These are phyloP conservation scores for Pseudozyma thailandica DNA, from an alignment of 1,284 basidiomycete genomes.

Conservation along the genomic window DNA sequence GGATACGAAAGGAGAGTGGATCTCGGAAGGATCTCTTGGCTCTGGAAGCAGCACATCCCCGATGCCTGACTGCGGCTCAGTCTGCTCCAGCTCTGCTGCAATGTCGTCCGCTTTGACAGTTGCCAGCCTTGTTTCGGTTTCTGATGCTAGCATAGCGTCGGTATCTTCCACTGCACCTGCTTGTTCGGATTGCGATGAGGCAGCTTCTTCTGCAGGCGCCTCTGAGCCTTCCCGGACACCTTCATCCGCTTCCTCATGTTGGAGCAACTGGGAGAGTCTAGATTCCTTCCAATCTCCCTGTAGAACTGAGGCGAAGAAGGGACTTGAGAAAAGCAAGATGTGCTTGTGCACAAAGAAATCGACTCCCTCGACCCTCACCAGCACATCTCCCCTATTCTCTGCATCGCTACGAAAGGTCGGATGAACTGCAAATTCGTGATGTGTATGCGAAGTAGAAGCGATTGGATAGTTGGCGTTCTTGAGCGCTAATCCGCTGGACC, in stretches of 20 bases:
- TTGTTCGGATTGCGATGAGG: too few relatives aligned
- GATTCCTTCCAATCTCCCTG: constrained; percentile 50
- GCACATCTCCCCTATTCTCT: constrained; percentile 45
- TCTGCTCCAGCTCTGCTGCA: not conserved
- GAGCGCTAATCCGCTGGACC: constrained; percentile 5
- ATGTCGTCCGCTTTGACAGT: not conserved
- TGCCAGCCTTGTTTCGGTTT: not conserved
- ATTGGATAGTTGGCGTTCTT: not conserved
- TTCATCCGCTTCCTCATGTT: not conserved
- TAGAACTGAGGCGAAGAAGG: constrained; percentile 50
- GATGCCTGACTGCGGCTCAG: not conserved
- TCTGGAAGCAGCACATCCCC: not conserved
- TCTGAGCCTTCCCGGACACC: too few relatives aligned
- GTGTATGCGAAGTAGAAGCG: not conserved
- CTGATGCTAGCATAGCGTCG: not conserved
- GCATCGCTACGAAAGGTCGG: constrained; percentile 41
- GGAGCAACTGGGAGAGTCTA: constrained; percentile 12
- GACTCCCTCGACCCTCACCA: constrained; percentile 42
- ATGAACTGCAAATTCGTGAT: constrained; percentile 27
- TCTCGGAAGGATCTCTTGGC: not conserved
- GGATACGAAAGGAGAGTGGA: not conserved
- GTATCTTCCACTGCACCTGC: not conserved
- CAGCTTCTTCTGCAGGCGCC: too few relatives aligned
- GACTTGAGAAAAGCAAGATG: constrained; percentile 44
- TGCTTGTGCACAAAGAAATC: constrained; percentile 56